These are phyloP conservation scores for Dictyostelium gargantuum DNA, from an alignment of 208 protist species.

Conservation along the genomic window DNA sequence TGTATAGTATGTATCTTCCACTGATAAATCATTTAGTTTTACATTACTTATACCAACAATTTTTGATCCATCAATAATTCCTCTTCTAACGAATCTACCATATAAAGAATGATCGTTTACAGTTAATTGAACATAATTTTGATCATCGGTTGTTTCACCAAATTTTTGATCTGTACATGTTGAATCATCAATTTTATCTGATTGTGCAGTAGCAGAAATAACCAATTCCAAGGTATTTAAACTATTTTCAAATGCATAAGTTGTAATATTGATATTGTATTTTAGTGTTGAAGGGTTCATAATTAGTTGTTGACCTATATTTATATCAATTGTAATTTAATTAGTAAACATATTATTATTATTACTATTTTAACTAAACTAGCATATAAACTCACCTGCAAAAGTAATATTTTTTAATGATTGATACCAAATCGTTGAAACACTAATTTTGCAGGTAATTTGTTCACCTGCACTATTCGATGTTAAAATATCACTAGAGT, in stretches of 20 bases:
- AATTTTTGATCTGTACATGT: neutral
- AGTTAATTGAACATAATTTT: neutral
- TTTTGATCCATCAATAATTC: neutral
- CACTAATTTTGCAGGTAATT: neutral
- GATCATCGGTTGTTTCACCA: neutral
- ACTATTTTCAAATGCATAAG: neutral
- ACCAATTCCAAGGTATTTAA: neutral
- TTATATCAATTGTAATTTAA: slow-evolving; percentile 4
- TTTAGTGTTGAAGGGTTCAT: slow-evolving; percentile 14
- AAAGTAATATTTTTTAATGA: neutral
- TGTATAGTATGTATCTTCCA: neutral
- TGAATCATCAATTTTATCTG: too few relatives aligned
- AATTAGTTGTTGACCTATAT: neutral
- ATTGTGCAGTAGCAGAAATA: neutral
- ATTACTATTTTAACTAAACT: neutral
- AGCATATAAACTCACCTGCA: neutral
- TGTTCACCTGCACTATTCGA: neutral
- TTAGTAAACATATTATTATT: too few relatives aligned
- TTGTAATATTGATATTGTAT: neutral
- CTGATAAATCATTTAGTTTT: neutral
- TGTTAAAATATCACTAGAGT: neutral
- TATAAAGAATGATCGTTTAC: neutral
- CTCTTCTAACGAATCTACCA: neutral
- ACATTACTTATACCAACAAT: neutral
- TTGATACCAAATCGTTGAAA: neutral